phyloP scores from a whole-genome alignment of 78 protist genomes.

The Anaeramoeba ignava region DNA sequence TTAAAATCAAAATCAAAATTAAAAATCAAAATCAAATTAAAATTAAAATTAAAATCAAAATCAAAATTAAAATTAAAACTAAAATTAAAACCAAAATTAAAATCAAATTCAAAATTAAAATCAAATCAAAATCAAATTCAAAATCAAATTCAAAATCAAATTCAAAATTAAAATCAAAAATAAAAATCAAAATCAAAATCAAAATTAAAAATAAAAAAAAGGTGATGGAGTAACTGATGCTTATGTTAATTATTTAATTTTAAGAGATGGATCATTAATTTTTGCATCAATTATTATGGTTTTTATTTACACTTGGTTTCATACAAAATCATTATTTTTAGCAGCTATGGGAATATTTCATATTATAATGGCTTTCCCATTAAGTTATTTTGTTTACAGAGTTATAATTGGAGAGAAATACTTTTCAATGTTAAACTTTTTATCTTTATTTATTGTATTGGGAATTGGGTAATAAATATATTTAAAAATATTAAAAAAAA shows the following conservation, averaged over 20 bases:
- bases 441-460: constrained; percentile 21
- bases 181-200: too few relatives aligned
- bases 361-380: constrained; percentile 14
- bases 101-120: too few relatives aligned
- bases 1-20: too few relatives aligned
- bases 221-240: constrained; percentile 5
- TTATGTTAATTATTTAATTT: neutral
- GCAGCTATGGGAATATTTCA: constrained; percentile 25
- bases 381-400: constrained; percentile 13
- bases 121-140: too few relatives aligned
- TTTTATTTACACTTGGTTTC: constrained; percentile 16
- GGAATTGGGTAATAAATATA: constrained; percentile 18
- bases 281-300: constrained; percentile 13
- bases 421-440: constrained; percentile 7
- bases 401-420: constrained; percentile 2
- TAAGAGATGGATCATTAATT: constrained; percentile 13
- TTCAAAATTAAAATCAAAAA: too few relatives aligned
- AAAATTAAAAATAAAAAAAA: too few relatives aligned
- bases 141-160: too few relatives aligned
- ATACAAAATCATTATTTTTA: constrained; percentile 17
- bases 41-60: too few relatives aligned
- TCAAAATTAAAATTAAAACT: too few relatives aligned
- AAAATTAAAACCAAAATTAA: too few relatives aligned
- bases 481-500: neutral
- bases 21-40: too few relatives aligned